Evolutionary conservation across 352 stramenopile species (phyloP), one percentile per base, ranked within the genome.

Genomic region (Elongisporangium prolatum): DNA sequence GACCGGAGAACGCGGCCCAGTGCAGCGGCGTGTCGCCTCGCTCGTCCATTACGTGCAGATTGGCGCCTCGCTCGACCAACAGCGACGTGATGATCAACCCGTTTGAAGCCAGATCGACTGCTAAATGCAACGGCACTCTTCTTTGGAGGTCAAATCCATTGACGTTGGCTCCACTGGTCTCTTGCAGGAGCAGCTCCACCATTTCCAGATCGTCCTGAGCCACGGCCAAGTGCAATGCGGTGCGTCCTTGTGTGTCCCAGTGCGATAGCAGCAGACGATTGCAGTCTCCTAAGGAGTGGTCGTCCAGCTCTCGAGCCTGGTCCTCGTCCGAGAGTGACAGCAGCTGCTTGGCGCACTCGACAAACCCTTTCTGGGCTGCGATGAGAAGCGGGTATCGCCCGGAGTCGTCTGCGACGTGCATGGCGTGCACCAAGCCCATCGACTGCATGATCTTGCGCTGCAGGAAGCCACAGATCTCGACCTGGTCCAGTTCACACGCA

Each of bases 21-120:
- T 94, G 84, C 21, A 94, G 59, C 18, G 79, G 67, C 0, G 78
- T 89, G 50, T 91, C 84, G 4, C 84, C 82, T 38, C 82, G 64
- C 65, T 85, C 75, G 24, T 94, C 84, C 0, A 58, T 60, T 10
- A 69, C 56, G 56, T 87, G 84, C 21, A 83, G 17, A 24, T 75
- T 69, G 8, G 69, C 76, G 34, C 78, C 71, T 17, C 65, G 52
- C 25, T 74, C 58, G 0, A 63, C 53, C 1, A 85, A 51, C 22
- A 75, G 37, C 49, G 60, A 57, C 48, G 73, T 54, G 10, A 79
- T 21, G 3, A 25, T 37, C 2, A 59, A 21, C 5, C 60, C 55
- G 13, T 74, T 54, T 0, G 50, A n/a, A 2, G 55, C 58, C 18
- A 6, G 18, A 24, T 75, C 66, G 1, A 79, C 64, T 9, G 77